A percentile compares a stretch with the other conserved stretches of the same genome.
These are phyloP conservation scores for Neofusicoccum sp. DNA, from an alignment of 2,329 filamentous ascomycete species.

Conservation along the genomic window DNA sequence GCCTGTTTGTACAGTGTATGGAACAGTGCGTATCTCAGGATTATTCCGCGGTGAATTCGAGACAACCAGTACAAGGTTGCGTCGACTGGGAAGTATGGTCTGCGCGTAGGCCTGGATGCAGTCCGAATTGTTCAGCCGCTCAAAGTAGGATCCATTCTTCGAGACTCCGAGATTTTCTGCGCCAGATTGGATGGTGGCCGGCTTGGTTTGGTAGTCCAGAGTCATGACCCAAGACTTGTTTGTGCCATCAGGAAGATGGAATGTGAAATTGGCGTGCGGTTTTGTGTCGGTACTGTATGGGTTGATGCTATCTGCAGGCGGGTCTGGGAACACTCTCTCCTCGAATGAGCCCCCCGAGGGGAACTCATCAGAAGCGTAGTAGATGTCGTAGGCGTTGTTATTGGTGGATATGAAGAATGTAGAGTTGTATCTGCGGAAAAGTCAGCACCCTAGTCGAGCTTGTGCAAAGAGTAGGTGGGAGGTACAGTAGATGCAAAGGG, in stretches of 20 bases:
- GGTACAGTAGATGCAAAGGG: slow-evolving; percentile 38
- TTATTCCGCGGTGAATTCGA: neutral
- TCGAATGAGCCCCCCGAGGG: slow-evolving; percentile 17
- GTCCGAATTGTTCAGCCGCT: slow-evolving; percentile 19
- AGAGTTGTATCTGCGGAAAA: slow-evolving; percentile 26
- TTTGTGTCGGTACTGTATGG: neutral
- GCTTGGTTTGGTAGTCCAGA: neutral
- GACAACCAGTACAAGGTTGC: slow-evolving; percentile 22
- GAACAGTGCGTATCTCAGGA: neutral
- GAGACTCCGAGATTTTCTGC: neutral
- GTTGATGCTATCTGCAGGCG: neutral
- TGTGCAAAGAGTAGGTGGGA: too few relatives aligned
- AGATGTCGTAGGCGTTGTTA: slow-evolving; percentile 22
- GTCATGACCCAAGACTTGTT: neutral
- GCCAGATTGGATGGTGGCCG: neutral
- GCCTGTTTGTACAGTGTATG: neutral
- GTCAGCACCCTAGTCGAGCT: neutral
- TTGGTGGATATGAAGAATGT: slow-evolving; percentile 24
- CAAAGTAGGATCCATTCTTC: neutral
- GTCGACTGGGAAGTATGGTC: slow-evolving; percentile 19
- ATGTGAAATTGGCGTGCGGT: neutral
- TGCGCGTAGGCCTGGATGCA: slow-evolving; percentile 25
- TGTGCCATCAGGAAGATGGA: neutral
- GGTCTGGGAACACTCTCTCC: neutral
- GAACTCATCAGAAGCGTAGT: slow-evolving; percentile 22